Conservation (phyloP, 306 rosid genomes). For the Sicyos edulis region DNA sequence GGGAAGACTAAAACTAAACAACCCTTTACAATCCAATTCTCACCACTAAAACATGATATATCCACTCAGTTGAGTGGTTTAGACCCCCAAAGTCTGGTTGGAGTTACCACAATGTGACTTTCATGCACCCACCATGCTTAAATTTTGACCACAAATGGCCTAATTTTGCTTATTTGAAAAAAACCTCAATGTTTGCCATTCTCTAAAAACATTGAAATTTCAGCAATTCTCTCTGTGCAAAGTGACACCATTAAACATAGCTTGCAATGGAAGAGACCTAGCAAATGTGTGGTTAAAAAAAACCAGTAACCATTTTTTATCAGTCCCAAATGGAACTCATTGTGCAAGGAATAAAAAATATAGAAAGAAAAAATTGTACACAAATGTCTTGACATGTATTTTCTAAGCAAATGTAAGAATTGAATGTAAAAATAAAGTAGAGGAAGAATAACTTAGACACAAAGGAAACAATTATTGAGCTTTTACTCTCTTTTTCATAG, state of each 20-base stretch:
- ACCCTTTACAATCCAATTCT: not conserved
- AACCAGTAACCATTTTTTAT: not conserved
- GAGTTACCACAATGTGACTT: constrained; percentile 4
- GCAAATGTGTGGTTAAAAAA: constrained; percentile 2
- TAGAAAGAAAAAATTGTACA: not conserved
- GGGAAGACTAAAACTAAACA: not conserved
- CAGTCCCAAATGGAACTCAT: not conserved
- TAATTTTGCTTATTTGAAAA: not conserved
- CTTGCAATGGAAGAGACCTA: not conserved
- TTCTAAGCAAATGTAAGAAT: not conserved
- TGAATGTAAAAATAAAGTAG: not conserved
- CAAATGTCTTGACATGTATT: not conserved
- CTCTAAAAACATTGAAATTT: not conserved
- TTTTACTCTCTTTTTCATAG: too few relatives aligned
- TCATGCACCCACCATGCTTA: constrained; percentile 15
- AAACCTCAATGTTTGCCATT: constrained; percentile 12
- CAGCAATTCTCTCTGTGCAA: not conserved
- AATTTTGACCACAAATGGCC: constrained; percentile 13
- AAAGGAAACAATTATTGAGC: not conserved
- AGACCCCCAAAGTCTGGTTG: constrained; percentile 10
- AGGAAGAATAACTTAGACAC: not conserved
- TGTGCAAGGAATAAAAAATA: not conserved
- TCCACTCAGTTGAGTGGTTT: constrained; percentile 21
- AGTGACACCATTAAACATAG: constrained; percentile 1
- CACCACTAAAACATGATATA: constrained; percentile 16